A percentile compares a stretch with the other conserved stretches of the same genome.
Evolutionary conservation across 2,329 filamentous ascomycete genomes (phyloP).

Genomic region (Fusarium armeniacum): DNA sequence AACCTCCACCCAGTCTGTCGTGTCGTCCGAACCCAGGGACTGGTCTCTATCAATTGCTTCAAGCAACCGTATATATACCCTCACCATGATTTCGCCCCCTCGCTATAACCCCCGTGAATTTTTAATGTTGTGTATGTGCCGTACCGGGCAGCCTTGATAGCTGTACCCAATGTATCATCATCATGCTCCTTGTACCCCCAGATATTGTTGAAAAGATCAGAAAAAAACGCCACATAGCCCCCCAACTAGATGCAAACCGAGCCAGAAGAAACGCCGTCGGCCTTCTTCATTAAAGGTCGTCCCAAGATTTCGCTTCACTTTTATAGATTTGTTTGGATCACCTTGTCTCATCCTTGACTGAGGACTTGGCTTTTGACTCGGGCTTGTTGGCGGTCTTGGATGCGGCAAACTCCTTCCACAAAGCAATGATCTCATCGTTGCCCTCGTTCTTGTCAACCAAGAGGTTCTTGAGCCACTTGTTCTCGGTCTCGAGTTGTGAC

Average conservation of each 20-base stretch:
- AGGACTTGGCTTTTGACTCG: conserved; percentile 46
- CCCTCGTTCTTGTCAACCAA: conserved; percentile 85
- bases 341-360: conserved; percentile 48
- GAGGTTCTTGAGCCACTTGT: conserved; percentile 84
- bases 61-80: conserved; percentile 27
- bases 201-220: conserved; percentile 41
- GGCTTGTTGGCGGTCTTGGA: conserved; percentile 53
- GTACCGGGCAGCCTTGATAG: conserved; percentile 39
- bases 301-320: conserved; percentile 33
- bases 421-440: conserved; percentile 65
- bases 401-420: conserved; percentile 65
- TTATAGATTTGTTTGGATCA: conserved; percentile 26
- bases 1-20: conserved; percentile 28
- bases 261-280: conserved; percentile 48
- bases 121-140: conserved; percentile 40
- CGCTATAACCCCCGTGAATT: conserved; percentile 26
- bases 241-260: conserved; percentile 39
- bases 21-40: conserved; percentile 26
- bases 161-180: conserved; percentile 33
- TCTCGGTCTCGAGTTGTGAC: conserved; percentile 83
- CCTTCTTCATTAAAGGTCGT: conserved; percentile 34
- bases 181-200: conserved; percentile 37
- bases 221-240: conserved; percentile 44
- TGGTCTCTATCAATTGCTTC: conserved; percentile 42
- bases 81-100: conserved; percentile 33